Evolutionary conservation across 352 stramenopile genomes (phyloP).

Genomic region (Phytophthora ohioensis): DNA sequence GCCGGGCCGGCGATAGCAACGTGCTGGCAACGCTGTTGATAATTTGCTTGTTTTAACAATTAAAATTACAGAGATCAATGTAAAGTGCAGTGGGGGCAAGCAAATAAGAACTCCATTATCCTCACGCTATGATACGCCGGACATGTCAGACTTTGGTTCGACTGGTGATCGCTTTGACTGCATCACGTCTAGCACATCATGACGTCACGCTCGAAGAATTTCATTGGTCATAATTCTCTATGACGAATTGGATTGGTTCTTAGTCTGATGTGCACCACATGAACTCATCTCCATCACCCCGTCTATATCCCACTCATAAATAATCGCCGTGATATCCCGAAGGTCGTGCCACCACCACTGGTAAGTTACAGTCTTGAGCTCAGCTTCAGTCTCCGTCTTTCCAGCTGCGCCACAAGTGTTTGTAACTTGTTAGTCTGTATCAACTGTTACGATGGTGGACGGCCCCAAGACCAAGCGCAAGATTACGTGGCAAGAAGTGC

Average conservation of each 20-base stretch:
- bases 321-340: constrained; percentile 30
- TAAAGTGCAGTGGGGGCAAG: too few species aligned
- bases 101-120: background rate
- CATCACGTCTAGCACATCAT: constrained; percentile 34
- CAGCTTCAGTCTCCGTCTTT: constrained; percentile 42
- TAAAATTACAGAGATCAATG: background rate
- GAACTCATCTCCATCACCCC: constrained; percentile 1
- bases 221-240: constrained; percentile 16
- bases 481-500: constrained; percentile 83
- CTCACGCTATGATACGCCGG: background rate
- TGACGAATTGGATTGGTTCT: constrained; percentile 6
- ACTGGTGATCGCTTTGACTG: constrained; percentile 9
- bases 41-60: too few species aligned
- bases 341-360: constrained; percentile 30
- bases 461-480: constrained; percentile 62
- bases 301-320: constrained; percentile 15
- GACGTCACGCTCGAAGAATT: constrained; percentile 18
- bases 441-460: constrained; percentile 62
- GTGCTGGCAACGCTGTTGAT: background rate
- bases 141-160: background rate
- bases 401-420: constrained; percentile 16
- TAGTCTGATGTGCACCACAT: constrained; percentile 13
- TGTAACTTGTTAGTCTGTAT: background rate
- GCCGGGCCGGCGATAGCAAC: background rate
- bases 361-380: constrained; percentile 27